Conservation (phyloP, 2,329 filamentous ascomycete genomes). For the Venturia aucupariae region DNA sequence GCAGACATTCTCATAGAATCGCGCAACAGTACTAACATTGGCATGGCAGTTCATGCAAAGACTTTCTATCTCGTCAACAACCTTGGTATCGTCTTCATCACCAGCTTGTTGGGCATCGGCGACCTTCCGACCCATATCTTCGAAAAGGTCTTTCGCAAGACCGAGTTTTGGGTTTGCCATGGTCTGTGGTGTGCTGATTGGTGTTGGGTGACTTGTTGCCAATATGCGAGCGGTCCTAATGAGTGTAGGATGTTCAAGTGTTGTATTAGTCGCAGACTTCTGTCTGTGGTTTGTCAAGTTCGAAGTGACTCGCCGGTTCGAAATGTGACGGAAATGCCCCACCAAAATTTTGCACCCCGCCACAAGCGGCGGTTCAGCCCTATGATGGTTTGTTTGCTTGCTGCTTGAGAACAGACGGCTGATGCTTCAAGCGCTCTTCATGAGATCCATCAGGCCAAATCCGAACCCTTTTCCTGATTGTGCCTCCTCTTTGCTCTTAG, state of each 20-base stretch:
- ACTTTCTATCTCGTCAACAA: conserved; percentile 45
- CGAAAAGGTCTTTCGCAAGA: conserved; percentile 38
- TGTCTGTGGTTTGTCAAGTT: background rate
- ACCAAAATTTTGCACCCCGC: too few relatives aligned
- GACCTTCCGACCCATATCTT: conserved; percentile 43
- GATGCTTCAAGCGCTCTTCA: conserved; percentile 29
- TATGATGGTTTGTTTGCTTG: background rate
- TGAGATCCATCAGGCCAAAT: conserved; percentile 46
- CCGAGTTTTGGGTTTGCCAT: conserved; percentile 25
- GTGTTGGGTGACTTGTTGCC: background rate
- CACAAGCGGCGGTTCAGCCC: background rate
- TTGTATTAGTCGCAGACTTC: background rate
- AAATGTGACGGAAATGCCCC: background rate
- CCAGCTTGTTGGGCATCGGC: conserved; percentile 24
- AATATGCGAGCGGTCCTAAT: background rate
- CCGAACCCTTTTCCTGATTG: conserved; percentile 27
- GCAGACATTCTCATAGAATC: background rate
- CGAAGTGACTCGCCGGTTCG: background rate
- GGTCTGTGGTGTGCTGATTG: conserved; percentile 9
- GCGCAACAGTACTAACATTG: conserved; percentile 27
- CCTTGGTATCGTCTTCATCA: conserved; percentile 33
- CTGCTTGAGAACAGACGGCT: background rate
- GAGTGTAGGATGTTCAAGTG: background rate
- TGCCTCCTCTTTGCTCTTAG: conserved; percentile 34
- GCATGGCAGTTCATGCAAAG: conserved; percentile 48